A percentile compares a stretch with the other conserved stretches of the same genome.
Evolutionary conservation across 1,139 yeast species (phyloP).

Genomic region (Blastobotrys persicus): DNA sequence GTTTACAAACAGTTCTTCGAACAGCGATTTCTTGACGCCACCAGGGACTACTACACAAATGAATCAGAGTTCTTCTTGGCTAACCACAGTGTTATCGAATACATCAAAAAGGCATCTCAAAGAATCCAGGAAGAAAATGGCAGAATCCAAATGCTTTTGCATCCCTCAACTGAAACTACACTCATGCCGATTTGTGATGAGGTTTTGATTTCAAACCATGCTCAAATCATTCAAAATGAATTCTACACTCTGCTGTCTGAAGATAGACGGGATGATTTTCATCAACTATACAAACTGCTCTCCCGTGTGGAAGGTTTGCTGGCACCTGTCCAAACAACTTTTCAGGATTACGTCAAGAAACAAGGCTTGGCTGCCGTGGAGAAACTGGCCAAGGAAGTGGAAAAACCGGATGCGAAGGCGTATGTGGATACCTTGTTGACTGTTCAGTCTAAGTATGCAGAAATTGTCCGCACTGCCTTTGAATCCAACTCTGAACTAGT

Average conservation of each 20-base stretch:
- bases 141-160: slow-evolving; percentile 74
- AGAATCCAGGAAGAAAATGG: slow-evolving; percentile 80
- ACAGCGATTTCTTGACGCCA: slow-evolving; percentile 66
- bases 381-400: slow-evolving; percentile 55
- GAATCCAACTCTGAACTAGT: slow-evolving; percentile 75
- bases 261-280: slow-evolving; percentile 72
- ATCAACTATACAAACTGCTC: slow-evolving; percentile 73
- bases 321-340: slow-evolving; percentile 70
- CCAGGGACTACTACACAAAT: slow-evolving; percentile 65
- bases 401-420: slow-evolving; percentile 59
- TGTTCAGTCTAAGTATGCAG: slow-evolving; percentile 65
- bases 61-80: slow-evolving; percentile 69
- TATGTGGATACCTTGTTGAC: slow-evolving; percentile 76
- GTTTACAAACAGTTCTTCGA: slow-evolving; percentile 84
- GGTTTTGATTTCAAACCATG: slow-evolving; percentile 76
- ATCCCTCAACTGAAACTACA: slow-evolving; percentile 79
- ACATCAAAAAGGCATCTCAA: slow-evolving; percentile 80
- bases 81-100: slow-evolving; percentile 82
- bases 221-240: slow-evolving; percentile 72
- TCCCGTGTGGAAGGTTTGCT: slow-evolving; percentile 66
- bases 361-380: slow-evolving; percentile 71
- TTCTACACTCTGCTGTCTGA: slow-evolving; percentile 71
- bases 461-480: slow-evolving; percentile 68
- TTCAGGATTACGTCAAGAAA: slow-evolving; percentile 69
- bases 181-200: slow-evolving; percentile 72